Conservation (phyloP, 2,329 filamentous ascomycete genomes). For the Hansfordia pulvinata region DNA sequence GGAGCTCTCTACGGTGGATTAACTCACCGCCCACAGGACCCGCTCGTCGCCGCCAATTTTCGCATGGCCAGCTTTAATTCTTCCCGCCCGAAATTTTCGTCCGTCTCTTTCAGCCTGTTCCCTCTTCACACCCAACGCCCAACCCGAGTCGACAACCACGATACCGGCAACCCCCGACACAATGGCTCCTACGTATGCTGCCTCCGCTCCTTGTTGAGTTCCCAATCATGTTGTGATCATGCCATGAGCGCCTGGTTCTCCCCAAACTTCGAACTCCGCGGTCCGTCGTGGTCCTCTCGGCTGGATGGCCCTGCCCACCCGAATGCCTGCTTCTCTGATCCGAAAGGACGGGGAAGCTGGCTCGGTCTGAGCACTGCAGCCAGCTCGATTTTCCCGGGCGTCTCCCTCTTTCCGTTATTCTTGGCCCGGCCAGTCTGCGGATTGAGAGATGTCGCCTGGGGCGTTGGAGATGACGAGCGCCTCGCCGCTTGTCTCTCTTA, state of each 20-base stretch:
- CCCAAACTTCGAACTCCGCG: too few relatives aligned
- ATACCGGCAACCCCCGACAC: constrained; percentile 16
- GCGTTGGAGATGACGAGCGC: constrained; percentile 65
- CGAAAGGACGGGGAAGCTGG: too few relatives aligned
- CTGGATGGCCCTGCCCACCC: constrained; percentile 48
- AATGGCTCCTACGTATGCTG: constrained; percentile 21
- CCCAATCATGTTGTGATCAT: too few relatives aligned
- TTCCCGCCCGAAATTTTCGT: constrained; percentile 4
- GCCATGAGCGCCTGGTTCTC: too few relatives aligned
- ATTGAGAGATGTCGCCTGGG: constrained; percentile 49
- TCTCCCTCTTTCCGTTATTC: constrained; percentile 42
- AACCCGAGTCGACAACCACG: constrained; percentile 15
- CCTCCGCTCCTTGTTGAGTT: constrained; percentile 41
- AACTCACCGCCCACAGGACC: too few relatives aligned
- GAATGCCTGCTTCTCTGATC: too few relatives aligned
- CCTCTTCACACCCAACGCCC: constrained; percentile 9
- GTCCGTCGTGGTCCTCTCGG: constrained; percentile 78
- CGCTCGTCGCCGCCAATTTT: constrained; percentile 6
- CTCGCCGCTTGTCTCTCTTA: constrained; percentile 50
- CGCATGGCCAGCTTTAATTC: constrained; percentile 2
- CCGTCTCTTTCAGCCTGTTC: constrained; percentile 5
- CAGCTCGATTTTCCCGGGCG: constrained; percentile 68
- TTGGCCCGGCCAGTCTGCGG: constrained; percentile 32
- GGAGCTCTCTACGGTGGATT: too few relatives aligned
- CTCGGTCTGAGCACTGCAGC: constrained; percentile 31